These are phyloP conservation scores for Oryza longistaminata DNA, from an alignment of 176 grass and related monocot species.

Conservation along the genomic window DNA sequence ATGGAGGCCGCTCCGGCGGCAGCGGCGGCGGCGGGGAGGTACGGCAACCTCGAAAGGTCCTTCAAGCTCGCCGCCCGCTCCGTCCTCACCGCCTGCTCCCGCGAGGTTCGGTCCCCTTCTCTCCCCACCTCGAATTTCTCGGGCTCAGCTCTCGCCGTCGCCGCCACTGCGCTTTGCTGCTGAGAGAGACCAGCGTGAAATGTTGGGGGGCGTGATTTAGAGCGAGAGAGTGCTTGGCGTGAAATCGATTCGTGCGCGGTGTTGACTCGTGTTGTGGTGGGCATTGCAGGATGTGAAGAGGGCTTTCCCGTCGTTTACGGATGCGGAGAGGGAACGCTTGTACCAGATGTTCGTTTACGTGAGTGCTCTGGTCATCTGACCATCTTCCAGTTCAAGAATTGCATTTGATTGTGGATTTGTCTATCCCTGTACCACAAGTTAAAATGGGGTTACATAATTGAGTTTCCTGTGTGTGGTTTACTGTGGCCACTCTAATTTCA, in stretches of 20 bases:
- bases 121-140: neutral
- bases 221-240: neutral
- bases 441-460: neutral
- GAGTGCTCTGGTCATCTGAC: neutral
- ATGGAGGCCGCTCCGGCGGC: slow-evolving; percentile 25
- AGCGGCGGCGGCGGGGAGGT: slow-evolving; percentile 18
- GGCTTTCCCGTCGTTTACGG: slow-evolving; percentile 59
- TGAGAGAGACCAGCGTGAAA: neutral
- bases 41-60: slow-evolving; percentile 44
- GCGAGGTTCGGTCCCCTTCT: slow-evolving; percentile 38
- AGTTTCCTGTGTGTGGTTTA: neutral
- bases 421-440: neutral
- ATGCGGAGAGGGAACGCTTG: slow-evolving; percentile 50
- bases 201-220: neutral
- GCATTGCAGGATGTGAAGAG: slow-evolving; percentile 48
- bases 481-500: neutral
- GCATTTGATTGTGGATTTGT: neutral
- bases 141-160: neutral
- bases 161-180: neutral
- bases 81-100: slow-evolving; percentile 55
- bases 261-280: slow-evolving; percentile 5
- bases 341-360: slow-evolving; percentile 57
- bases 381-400: neutral
- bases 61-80: slow-evolving; percentile 46
- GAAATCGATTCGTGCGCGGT: neutral